Evolutionary conservation across 225 moss, liverwort and hornwort genomes (phyloP).

Genomic region (Climacium dendroides): DNA sequence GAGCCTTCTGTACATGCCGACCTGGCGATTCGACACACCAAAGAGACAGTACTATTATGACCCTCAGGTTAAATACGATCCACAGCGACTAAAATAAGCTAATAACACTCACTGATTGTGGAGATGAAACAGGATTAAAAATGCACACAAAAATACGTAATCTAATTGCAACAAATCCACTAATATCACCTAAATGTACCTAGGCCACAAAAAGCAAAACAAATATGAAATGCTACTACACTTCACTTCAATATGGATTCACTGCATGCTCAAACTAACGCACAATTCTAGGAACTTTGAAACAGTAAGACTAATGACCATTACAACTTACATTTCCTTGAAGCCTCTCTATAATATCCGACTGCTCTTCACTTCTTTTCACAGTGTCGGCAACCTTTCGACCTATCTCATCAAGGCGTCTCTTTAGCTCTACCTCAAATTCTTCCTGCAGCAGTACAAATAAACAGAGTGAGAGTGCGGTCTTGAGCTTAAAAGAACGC

Average conservation of each 20-base stretch:
- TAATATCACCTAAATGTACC: background rate
- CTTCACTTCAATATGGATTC: background rate
- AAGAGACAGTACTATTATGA: background rate
- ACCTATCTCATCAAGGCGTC: conserved; percentile 70
- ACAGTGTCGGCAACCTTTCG: conserved; percentile 81
- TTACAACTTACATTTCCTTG: conserved; percentile 63
- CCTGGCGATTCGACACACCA: conserved; percentile 14
- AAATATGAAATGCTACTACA: background rate
- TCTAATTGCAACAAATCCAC: background rate
- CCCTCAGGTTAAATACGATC: background rate
- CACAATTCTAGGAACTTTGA: background rate
- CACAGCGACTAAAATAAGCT: background rate
- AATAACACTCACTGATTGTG: background rate
- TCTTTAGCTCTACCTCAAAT: conserved; percentile 65
- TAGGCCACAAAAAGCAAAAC: background rate
- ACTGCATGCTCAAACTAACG: background rate
- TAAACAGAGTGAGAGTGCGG: background rate
- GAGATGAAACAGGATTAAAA: background rate
- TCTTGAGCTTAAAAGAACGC: background rate
- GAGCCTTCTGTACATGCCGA: conserved; percentile 89
- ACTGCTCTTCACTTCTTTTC: conserved; percentile 75
- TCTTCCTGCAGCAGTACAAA: conserved; percentile 38
- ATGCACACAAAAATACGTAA: background rate
- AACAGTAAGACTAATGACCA: background rate
- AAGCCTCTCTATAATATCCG: conserved; percentile 67